These are phyloP conservation scores for Coemansia sp. DNA, from an alignment of 192 early-diverging fungal genomes.

Conservation along the genomic window DNA sequence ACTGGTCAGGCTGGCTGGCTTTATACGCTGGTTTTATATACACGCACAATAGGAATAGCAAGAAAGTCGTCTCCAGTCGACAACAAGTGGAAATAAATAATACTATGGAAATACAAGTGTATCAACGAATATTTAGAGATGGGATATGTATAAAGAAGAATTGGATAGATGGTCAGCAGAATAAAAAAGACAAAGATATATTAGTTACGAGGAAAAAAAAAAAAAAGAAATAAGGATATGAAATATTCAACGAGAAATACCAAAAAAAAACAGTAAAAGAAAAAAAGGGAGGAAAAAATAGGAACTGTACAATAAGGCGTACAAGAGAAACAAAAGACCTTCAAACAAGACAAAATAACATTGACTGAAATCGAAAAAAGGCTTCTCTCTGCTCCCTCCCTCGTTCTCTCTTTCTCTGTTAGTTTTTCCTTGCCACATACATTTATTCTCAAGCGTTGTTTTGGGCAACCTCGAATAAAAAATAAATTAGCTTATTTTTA, in stretches of 20 bases:
- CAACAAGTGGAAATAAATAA: not conserved
- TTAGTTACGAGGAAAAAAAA: not conserved
- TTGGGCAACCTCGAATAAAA: not conserved
- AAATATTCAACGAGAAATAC: not conserved
- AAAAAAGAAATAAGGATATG: conserved; percentile 5
- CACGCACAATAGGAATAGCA: no score
- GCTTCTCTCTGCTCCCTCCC: conserved; percentile 1
- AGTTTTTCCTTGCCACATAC: not conserved
- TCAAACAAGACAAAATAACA: not conserved
- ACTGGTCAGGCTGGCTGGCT: no score
- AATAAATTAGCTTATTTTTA: not conserved
- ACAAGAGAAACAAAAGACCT: conserved; percentile 1
- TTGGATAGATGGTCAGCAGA: not conserved
- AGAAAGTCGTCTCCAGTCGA: no score
- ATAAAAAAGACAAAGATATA: not conserved
- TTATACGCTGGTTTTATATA: no score
- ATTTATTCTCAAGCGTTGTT: no score
- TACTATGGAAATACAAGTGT: not conserved
- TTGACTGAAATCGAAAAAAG: conserved; percentile 2
- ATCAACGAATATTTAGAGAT: no score
- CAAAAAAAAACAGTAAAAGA: conserved; percentile 4
- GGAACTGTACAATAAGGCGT: not conserved
- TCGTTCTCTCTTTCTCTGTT: not conserved
- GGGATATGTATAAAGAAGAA: not conserved
- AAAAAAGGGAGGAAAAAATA: not conserved